Evolutionary conservation across 176 grass and related monocot genomes (phyloP).

Genomic region (Oryza brachyantha): DNA sequence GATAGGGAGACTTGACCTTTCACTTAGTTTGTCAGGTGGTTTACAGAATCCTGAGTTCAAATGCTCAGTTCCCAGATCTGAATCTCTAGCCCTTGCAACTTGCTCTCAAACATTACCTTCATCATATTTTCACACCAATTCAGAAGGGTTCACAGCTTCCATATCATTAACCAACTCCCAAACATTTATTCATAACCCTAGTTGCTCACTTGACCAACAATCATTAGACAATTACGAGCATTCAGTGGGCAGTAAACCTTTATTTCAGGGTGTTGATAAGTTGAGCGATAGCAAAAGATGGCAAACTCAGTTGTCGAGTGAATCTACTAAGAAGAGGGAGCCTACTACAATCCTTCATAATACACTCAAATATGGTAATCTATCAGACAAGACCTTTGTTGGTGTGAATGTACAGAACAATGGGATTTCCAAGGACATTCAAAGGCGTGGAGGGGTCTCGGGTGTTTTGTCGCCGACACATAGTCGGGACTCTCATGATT

Average conservation of each 20-base stretch:
- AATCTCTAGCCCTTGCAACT: constrained; percentile 31
- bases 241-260: constrained; percentile 64
- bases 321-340: constrained; percentile 44
- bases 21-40: constrained; percentile 67
- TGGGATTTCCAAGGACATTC: constrained; percentile 26
- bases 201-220: constrained; percentile 73
- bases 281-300: constrained; percentile 39
- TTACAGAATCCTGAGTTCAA: constrained; percentile 48
- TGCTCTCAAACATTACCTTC: constrained; percentile 50
- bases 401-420: constrained; percentile 33
- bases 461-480: constrained; percentile 28
- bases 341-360: constrained; percentile 43
- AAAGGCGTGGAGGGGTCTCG: constrained; percentile 18
- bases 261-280: constrained; percentile 64
- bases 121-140: constrained; percentile 51
- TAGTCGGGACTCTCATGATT: constrained; percentile 47
- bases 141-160: constrained; percentile 57
- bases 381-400: constrained; percentile 45
- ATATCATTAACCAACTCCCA: constrained; percentile 55
- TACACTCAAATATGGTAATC: constrained; percentile 54
- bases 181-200: constrained; percentile 62
- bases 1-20: constrained; percentile 75
- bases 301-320: constrained; percentile 51
- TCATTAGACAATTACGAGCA: constrained; percentile 69
- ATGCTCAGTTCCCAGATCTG: constrained; percentile 32